Conservation (phyloP, 2,329 filamentous ascomycete species). For the Pseudocercospora pini-densiflorae region DNA sequence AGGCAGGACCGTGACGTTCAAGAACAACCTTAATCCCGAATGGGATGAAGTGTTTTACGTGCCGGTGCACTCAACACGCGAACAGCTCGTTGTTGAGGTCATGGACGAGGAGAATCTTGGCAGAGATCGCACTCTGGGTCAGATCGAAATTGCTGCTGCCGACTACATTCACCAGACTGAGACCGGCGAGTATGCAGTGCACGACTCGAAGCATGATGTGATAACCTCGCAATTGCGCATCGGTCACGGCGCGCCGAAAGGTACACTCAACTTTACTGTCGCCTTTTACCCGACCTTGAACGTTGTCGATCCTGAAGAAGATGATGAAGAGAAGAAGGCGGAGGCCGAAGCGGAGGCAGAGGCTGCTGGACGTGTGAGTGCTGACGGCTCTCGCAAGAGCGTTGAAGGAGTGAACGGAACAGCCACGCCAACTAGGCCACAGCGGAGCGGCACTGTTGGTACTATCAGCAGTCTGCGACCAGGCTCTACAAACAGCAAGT, state of each 20-base stretch:
- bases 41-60: slow-evolving; percentile 97
- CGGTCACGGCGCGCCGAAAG: slow-evolving; percentile 76
- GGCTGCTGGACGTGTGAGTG: slow-evolving; percentile 24
- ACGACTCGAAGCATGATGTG: slow-evolving; percentile 71
- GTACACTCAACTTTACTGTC: slow-evolving; percentile 77
- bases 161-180: slow-evolving; percentile 82
- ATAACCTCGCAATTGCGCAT: slow-evolving; percentile 72
- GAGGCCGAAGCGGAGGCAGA: slow-evolving; percentile 49
- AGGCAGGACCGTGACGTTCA: slow-evolving; percentile 90
- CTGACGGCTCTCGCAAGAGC: slow-evolving; percentile 28
- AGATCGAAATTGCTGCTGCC: slow-evolving; percentile 74
- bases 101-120: slow-evolving; percentile 96
- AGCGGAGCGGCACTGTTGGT: slow-evolving; percentile 40
- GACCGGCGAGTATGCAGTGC: slow-evolving; percentile 76
- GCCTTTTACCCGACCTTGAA: slow-evolving; percentile 91
- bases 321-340: slow-evolving; percentile 32
- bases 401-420: slow-evolving; percentile 13
- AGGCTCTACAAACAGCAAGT: slow-evolving; percentile 36
- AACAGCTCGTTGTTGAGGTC: slow-evolving; percentile 86
- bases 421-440: slow-evolving; percentile 8
- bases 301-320: slow-evolving; percentile 70
- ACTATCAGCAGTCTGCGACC: slow-evolving; percentile 47
- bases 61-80: slow-evolving; percentile 81
- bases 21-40: slow-evolving; percentile 92
- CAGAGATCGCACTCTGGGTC: slow-evolving; percentile 85